Percentiles rank a stretch among this genome's conserved stretches.
phyloP scores from a whole-genome alignment of 345 rosid species.

The Populus alba region DNA sequence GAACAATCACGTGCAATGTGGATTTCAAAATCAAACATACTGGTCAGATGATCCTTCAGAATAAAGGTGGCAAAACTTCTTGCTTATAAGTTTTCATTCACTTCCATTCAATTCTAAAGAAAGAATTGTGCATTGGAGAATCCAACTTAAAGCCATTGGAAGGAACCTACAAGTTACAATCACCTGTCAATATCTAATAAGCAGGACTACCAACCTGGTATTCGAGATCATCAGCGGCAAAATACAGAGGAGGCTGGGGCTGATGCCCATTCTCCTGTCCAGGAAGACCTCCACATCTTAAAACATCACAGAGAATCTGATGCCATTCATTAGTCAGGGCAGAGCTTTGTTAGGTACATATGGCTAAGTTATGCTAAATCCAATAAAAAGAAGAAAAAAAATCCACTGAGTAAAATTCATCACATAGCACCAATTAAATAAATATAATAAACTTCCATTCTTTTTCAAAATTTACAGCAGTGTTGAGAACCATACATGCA shows the following conservation, averaged over 20 bases:
- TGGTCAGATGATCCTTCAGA: not conserved
- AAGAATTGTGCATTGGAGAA: not conserved
- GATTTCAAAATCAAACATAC: not conserved
- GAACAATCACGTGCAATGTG: not conserved
- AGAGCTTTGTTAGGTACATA: not conserved
- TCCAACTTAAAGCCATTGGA: not conserved
- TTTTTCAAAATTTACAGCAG: not conserved
- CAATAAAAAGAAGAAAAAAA: not conserved
- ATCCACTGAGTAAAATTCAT: not conserved
- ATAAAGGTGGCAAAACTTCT: not conserved
- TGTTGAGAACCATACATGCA: not conserved
- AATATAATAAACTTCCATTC: not conserved
- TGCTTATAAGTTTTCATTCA: not conserved
- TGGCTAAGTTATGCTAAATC: not conserved
- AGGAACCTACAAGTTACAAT: not conserved
- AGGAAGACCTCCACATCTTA: conserved; percentile 43
- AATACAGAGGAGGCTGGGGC: conserved; percentile 40
- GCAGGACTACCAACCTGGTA: conserved; percentile 38
- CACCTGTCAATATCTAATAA: not conserved
- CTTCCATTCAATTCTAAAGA: not conserved
- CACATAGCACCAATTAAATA: not conserved
- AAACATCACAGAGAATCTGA: conserved; percentile 47
- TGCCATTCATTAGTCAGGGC: conserved; percentile 6
- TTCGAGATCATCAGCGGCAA: conserved; percentile 54
- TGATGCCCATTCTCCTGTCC: conserved; percentile 34